phyloP scores from a whole-genome alignment of 2,329 filamentous ascomycete genomes.

The Pleomassaria siparia region DNA sequence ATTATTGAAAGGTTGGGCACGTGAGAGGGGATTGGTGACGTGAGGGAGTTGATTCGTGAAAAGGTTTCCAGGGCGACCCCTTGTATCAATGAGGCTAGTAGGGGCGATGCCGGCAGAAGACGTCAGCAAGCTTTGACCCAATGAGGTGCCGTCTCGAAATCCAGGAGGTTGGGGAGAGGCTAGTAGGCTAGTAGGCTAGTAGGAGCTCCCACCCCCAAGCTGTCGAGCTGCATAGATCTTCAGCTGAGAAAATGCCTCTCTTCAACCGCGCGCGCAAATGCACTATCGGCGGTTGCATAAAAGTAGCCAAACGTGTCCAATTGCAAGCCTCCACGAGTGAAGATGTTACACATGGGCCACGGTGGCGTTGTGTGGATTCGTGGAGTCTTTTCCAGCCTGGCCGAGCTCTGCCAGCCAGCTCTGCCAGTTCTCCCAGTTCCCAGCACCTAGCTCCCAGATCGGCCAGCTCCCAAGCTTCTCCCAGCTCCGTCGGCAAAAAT shows the following conservation, averaged over 20 bases:
- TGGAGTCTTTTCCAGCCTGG: too few species aligned
- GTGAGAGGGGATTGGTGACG: not conserved
- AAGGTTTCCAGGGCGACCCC: too few species aligned
- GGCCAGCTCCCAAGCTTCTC: too few species aligned
- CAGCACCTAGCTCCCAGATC: too few species aligned
- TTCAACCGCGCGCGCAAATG: slow-evolving; percentile 11
- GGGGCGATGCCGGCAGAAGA: not conserved
- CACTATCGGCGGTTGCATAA: slow-evolving; percentile 31
- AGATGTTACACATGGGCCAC: slow-evolving; percentile 15
- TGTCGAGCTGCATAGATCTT: slow-evolving; percentile 23
- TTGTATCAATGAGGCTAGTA: too few species aligned
- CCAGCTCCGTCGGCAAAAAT: too few species aligned
- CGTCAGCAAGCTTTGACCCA: slow-evolving; percentile 12
- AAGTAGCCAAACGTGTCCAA: slow-evolving; percentile 25
- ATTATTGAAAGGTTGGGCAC: not conserved
- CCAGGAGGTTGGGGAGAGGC: slow-evolving; percentile 26
- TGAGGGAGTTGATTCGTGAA: not conserved
- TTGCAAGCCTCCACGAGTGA: slow-evolving; percentile 35
- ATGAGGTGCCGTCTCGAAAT: slow-evolving; percentile 19
- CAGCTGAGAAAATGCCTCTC: slow-evolving; percentile 34
- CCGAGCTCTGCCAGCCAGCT: too few species aligned
- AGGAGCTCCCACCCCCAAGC: slow-evolving; percentile 6
- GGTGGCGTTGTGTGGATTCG: slow-evolving; percentile 14
- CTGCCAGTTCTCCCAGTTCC: too few species aligned
- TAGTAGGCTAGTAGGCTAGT: too few species aligned